These are phyloP conservation scores for Bifiguratus adelaidae DNA, from an alignment of 192 early-diverging fungal species.

Conservation along the genomic window DNA sequence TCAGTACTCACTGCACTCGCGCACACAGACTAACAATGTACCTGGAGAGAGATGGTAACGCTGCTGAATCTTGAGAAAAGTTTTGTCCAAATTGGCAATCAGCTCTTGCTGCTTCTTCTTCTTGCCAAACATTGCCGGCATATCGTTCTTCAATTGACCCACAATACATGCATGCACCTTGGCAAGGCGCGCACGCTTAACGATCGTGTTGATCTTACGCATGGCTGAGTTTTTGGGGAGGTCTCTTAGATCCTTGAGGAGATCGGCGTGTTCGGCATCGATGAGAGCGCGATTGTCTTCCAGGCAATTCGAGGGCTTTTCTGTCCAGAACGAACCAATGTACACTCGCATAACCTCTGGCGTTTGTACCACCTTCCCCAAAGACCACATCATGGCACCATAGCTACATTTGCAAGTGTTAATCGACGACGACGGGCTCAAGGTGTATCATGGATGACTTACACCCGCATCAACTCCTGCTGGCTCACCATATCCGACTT, in stretches of 20 bases:
- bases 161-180: constrained; percentile 75
- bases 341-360: constrained; percentile 82
- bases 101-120: constrained; percentile 62
- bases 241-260: constrained; percentile 56
- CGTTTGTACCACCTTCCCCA: constrained; percentile 72
- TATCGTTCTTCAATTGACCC: constrained; percentile 59
- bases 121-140: constrained; percentile 72
- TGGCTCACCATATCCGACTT: constrained; percentile 76
- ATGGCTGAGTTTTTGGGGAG: constrained; percentile 66
- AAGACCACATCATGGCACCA: constrained; percentile 87
- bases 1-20: no score
- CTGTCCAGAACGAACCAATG: constrained; percentile 64
- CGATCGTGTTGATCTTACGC: constrained; percentile 79
- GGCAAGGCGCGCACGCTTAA: constrained; percentile 67
- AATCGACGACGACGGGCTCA: no score
- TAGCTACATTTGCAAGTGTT: no score
- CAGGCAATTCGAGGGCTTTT: constrained; percentile 48
- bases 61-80: constrained; percentile 59
- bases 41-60: constrained; percentile 52
- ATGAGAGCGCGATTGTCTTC: constrained; percentile 56
- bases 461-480: constrained; percentile 79
- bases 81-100: constrained; percentile 50
- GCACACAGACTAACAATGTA: no score
- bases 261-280: constrained; percentile 57
- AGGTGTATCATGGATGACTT: constrained; percentile 12